phyloP scores from a whole-genome alignment of 805 yeast species.

The Wickerhamiella sergipiensis region DNA sequence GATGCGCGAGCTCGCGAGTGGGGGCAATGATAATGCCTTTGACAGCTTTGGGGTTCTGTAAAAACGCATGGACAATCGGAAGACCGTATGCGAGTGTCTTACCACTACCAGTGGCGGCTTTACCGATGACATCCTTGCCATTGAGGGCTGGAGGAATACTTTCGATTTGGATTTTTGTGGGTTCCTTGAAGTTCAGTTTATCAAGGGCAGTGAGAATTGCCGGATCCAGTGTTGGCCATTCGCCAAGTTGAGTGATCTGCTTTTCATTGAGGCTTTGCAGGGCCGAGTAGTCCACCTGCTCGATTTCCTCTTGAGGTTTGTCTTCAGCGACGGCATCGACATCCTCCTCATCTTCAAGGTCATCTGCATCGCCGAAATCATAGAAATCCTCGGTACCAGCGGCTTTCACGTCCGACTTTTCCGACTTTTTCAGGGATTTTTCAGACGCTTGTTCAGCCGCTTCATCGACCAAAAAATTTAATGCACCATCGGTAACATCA shows the following conservation, averaged over 20 bases:
- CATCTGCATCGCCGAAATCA: background rate
- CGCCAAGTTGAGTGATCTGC: constrained; percentile 9
- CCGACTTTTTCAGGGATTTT: constrained; percentile 4
- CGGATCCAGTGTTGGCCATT: constrained; percentile 29
- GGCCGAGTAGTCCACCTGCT: constrained; percentile 10
- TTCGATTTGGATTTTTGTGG: constrained; percentile 72
- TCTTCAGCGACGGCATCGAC: constrained; percentile 3
- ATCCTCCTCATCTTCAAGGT: background rate
- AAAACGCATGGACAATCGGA: constrained; percentile 65
- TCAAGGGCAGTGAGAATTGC: constrained; percentile 46
- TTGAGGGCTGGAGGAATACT: constrained; percentile 61
- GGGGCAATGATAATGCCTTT: constrained; percentile 78
- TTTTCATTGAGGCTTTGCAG: constrained; percentile 13
- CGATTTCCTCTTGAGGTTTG: constrained; percentile 3
- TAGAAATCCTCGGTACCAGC: constrained; percentile 4
- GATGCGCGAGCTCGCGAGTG: constrained; percentile 92
- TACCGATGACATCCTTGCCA: constrained; percentile 80
- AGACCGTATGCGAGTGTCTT: constrained; percentile 92
- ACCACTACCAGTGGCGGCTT: constrained; percentile 97
- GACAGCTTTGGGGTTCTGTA: constrained; percentile 14
- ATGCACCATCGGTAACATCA: constrained; percentile 53
- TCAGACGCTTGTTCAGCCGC: constrained; percentile 23
- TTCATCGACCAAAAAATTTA: constrained; percentile 29
- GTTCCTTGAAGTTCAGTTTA: constrained; percentile 43
- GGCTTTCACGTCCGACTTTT: constrained; percentile 10